Evolutionary conservation across 2,329 filamentous ascomycete genomes (phyloP), one percentile per base, ranked within the genome.

Genomic region (Neonectria sp.): DNA sequence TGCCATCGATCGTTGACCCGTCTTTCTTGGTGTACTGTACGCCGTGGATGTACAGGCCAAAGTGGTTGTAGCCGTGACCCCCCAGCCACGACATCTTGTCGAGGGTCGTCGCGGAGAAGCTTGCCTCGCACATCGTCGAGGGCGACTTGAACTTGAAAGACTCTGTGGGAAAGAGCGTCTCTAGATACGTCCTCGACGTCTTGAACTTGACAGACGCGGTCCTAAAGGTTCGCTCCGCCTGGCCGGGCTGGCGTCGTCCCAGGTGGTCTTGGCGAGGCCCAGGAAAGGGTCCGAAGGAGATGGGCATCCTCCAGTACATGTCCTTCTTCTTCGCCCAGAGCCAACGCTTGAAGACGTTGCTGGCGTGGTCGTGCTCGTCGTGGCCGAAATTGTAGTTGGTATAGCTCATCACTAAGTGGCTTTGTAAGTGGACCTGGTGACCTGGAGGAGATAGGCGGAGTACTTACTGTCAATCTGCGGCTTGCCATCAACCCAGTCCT

Each of bases 41-140:
- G 1, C 88, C 89, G 71, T 92, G 90, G 33, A 92, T 85, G 71
- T 89, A 91, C 1, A 92, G 81, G 0, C 88, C 89, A 24, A 89
- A 79, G 65, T 86, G 85, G 43, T 82, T 84, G 73, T 92, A 92
- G 1, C 89, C 89, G 1, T 79, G 78, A 2, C 89, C 89, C 6
- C 87, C 89, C 0, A 92, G 83, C 88, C 89, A 92, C 33, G 86
- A 81, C 82, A 92, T 86, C 4, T 87, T 85, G 51, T 81, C 76
- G 5, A 88, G 77, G 1, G 81, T 83, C 80, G 70, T 87, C 27
- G 79, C 76, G 1, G 81, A 83, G 69, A 85, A 79, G 59, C 80
- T 85, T 2, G 83, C 85, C 9, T 80, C 78, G 4, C 82, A 84
- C 3, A 86, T 75, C 0, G 86, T 88, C 0, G 81, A 78, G 3